Conservation (phyloP, 306 rosid genomes). For the Ammopiptanthus mongolicus region DNA sequence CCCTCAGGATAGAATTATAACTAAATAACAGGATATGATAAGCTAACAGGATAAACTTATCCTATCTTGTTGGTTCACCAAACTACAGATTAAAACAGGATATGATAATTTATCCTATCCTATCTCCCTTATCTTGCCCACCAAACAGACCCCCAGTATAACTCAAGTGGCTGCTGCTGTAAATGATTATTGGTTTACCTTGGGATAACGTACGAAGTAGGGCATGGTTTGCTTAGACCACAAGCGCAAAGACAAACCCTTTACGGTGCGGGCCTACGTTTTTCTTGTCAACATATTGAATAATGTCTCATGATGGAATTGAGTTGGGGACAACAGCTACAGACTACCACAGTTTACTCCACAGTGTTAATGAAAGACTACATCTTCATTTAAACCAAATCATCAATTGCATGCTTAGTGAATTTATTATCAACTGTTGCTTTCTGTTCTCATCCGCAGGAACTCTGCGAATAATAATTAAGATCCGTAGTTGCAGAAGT, state of each 20-base stretch:
- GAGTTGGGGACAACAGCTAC: neutral
- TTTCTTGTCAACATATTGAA: neutral
- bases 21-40: no score
- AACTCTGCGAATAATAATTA: no score
- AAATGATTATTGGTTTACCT: neutral
- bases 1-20: no score
- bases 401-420: no score
- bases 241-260: neutral
- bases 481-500: neutral
- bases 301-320: conserved; percentile 8
- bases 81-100: no score
- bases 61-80: no score
- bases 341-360: neutral
- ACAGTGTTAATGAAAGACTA: neutral
- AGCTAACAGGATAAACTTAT: no score
- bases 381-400: conserved; percentile 6
- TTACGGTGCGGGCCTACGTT: neutral
- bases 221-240: neutral
- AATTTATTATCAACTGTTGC: no score
- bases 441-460: no score
- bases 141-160: no score
- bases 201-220: neutral
- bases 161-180: neutral
- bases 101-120: no score
- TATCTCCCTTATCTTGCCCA: no score